phyloP scores from a whole-genome alignment of 129 eudicot species.

The Flaveria linearis region DNA sequence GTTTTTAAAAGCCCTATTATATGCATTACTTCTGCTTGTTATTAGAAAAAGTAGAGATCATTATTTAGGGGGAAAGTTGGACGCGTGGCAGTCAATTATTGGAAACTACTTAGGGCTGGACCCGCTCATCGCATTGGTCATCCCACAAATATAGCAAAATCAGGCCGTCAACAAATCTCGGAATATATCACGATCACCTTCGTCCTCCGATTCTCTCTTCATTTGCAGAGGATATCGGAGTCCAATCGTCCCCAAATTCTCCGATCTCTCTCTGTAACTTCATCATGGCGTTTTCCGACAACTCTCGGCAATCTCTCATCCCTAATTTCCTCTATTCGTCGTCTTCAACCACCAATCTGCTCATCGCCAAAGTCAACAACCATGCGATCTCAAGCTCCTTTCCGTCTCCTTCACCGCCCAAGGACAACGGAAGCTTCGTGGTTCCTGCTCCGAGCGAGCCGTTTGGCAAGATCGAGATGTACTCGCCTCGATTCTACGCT shows the following conservation, averaged over 20 bases:
- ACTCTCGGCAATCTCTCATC: constrained; percentile 51
- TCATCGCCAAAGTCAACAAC: constrained; percentile 15
- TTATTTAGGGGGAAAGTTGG: neutral
- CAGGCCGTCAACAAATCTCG: neutral
- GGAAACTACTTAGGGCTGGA: constrained; percentile 15
- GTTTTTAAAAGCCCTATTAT: too few relatives aligned
- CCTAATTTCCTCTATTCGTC: constrained; percentile 58
- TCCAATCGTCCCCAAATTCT: constrained; percentile 2
- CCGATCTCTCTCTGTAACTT: constrained; percentile 30
- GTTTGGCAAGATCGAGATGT: constrained; percentile 76
- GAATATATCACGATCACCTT: neutral
- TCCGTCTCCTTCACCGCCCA: constrained; percentile 32
- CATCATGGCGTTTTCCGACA: constrained; percentile 44
- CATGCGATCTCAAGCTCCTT: constrained; percentile 22
- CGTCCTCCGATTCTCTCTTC: neutral
- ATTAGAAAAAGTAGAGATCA: too few relatives aligned
- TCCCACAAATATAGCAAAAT: constrained; percentile 12
- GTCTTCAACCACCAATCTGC: constrained; percentile 39
- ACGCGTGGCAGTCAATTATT: constrained; percentile 1
- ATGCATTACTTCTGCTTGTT: too few relatives aligned
- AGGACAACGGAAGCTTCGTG: constrained; percentile 32
- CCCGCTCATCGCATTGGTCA: constrained; percentile 26
- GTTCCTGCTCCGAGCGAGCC: constrained; percentile 70
- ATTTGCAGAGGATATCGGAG: constrained; percentile 27
- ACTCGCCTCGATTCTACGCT: constrained; percentile 68